Evolutionary conservation across 78 protist species (phyloP).

Genomic region (Dictyostelium brefeldianum): DNA sequence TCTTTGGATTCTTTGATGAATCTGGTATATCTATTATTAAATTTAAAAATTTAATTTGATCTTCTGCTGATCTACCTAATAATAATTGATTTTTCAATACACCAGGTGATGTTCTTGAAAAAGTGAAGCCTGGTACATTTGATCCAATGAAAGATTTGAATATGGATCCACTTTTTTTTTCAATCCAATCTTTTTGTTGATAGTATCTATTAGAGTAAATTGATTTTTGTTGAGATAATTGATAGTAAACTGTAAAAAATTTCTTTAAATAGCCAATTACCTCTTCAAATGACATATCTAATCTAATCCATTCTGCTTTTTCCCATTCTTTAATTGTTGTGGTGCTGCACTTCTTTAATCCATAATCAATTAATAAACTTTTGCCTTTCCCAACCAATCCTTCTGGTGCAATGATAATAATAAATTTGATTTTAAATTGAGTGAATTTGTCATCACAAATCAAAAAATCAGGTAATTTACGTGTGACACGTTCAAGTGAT

Average conservation of each 20-base stretch:
- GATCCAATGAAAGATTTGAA: background rate
- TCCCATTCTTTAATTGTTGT: background rate
- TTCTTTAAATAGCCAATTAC: background rate
- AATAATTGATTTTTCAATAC: background rate
- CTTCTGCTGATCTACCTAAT: background rate
- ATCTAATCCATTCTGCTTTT: background rate
- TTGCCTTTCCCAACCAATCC: background rate
- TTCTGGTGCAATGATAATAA: background rate
- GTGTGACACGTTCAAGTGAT: background rate
- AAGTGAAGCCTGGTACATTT: background rate
- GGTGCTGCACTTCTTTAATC: no score
- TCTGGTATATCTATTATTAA: background rate
- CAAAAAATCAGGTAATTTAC: background rate
- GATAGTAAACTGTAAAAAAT: background rate
- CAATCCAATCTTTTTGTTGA: background rate
- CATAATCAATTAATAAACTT: background rate
- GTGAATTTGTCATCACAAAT: background rate
- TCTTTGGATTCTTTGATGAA: background rate
- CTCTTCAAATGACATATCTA: background rate
- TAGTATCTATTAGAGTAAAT: background rate
- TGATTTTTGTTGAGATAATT: background rate
- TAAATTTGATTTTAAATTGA: background rate
- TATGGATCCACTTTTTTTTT: background rate
- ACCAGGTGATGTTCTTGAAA: conserved; percentile 3
- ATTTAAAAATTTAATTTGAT: background rate